Conservation (phyloP, 805 yeast genomes). For the Teunomyces pallodes region DNA sequence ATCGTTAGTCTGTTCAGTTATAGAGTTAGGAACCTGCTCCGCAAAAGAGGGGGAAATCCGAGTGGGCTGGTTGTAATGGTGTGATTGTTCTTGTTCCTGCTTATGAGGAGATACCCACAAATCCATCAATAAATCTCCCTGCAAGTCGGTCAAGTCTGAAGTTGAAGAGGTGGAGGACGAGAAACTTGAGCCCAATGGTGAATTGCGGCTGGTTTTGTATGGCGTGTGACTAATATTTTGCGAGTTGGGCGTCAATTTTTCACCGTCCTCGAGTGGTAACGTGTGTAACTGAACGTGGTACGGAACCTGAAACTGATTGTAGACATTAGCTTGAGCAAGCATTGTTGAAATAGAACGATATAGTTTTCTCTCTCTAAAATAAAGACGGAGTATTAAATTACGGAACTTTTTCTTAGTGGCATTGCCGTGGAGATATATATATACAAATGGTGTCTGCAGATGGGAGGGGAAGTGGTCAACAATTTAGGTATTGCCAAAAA, state of each 20-base stretch:
- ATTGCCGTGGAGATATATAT: constrained; percentile 5
- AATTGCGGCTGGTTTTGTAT: neutral
- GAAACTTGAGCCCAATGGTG: constrained; percentile 10
- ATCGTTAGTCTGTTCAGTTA: constrained; percentile 3
- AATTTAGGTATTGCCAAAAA: constrained; percentile 4
- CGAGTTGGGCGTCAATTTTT: constrained; percentile 3
- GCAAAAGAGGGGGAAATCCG: neutral
- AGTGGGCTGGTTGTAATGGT: constrained; percentile 10
- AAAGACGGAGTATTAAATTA: neutral
- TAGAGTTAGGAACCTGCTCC: neutral
- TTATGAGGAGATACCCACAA: constrained; percentile 20
- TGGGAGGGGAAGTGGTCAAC: constrained; percentile 9
- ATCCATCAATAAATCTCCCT: constrained; percentile 32
- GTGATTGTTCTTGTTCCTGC: constrained; percentile 7
- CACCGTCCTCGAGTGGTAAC: constrained; percentile 6
- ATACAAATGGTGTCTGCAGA: neutral
- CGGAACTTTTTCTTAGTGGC: neutral
- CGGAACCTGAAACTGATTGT: neutral
- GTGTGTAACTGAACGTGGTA: constrained; percentile 8
- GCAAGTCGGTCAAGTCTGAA: constrained; percentile 10
- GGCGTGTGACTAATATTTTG: neutral
- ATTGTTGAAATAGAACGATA: neutral
- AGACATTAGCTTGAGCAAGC: neutral
- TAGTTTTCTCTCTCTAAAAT: neutral
- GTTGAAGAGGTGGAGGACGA: constrained; percentile 11